Evolutionary conservation across 2,329 filamentous ascomycete species (phyloP).

Genomic region (Aureobasidium uvarum): DNA sequence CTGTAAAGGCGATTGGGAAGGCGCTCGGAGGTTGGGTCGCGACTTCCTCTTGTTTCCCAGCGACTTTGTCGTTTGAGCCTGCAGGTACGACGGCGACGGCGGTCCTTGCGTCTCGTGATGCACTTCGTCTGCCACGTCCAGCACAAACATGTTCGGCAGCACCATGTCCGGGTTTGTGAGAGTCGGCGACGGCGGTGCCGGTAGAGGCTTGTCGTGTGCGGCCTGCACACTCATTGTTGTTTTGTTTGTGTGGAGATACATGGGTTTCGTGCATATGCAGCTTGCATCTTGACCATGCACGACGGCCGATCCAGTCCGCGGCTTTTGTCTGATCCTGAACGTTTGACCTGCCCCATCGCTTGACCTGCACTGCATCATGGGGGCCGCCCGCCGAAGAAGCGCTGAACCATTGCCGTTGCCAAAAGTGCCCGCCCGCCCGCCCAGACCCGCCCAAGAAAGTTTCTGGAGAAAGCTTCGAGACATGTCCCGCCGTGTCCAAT

Average conservation of each 20-base stretch:
- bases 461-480: slow-evolving; percentile 17
- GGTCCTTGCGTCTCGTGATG: slow-evolving; percentile 24
- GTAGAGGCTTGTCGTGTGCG: slow-evolving; percentile 31
- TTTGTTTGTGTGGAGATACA: slow-evolving; percentile 21
- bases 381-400: neutral
- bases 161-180: slow-evolving; percentile 96
- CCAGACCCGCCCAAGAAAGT: neutral
- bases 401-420: neutral
- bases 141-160: slow-evolving; percentile 58
- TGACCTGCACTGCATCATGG: no score
- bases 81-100: slow-evolving; percentile 30
- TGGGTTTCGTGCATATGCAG: slow-evolving; percentile 10
- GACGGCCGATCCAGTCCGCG: neutral
- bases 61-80: neutral
- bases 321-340: neutral
- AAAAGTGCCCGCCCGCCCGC: neutral
- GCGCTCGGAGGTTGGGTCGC: neutral
- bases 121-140: slow-evolving; percentile 30
- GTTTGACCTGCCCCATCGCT: neutral
- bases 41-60: slow-evolving; percentile 6
- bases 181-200: slow-evolving; percentile 68
- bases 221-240: slow-evolving; percentile 9
- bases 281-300: neutral
- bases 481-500: neutral
- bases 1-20: slow-evolving; percentile 26